These are phyloP conservation scores for Fusarium hostae DNA, from an alignment of 2,329 filamentous ascomycete genomes.

Conservation along the genomic window DNA sequence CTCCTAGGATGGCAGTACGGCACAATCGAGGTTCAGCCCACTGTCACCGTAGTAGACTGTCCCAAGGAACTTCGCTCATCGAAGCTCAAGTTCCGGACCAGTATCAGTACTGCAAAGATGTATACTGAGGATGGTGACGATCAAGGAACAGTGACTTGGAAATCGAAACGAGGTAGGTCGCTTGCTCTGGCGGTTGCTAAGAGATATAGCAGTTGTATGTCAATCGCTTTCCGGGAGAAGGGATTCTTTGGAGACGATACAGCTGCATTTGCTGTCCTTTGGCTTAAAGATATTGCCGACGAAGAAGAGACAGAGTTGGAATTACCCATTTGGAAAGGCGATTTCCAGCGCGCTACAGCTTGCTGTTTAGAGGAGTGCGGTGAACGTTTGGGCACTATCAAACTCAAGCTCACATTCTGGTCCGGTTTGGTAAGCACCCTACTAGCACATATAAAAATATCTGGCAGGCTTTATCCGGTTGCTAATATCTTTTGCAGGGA, in stretches of 20 bases:
- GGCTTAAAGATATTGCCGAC: conserved; percentile 76
- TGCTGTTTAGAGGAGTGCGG: conserved; percentile 58
- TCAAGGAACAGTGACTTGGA: conserved; percentile 57
- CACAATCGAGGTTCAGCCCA: conserved; percentile 72
- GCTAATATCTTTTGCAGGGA: conserved; percentile 43
- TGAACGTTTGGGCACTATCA: conserved; percentile 58
- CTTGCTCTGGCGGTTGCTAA: conserved; percentile 67
- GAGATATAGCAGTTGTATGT: conserved; percentile 66
- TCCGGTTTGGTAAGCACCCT: conserved; percentile 49
- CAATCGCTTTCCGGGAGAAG: conserved; percentile 63
- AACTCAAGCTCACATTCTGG: conserved; percentile 52
- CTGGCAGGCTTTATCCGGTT: neutral
- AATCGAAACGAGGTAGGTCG: conserved; percentile 56
- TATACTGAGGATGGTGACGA: conserved; percentile 57
- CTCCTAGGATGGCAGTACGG: conserved; percentile 78
- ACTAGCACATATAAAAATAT: neutral
- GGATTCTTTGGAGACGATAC: conserved; percentile 62
- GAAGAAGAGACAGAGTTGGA: conserved; percentile 70
- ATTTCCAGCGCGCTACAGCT: conserved; percentile 58
- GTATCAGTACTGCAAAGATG: conserved; percentile 68
- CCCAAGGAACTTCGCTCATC: conserved; percentile 59
- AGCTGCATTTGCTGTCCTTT: conserved; percentile 71
- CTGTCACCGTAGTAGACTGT: conserved; percentile 56
- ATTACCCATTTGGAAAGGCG: conserved; percentile 74
- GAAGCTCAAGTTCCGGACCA: conserved; percentile 69